Conservation (phyloP, 768 basidiomycete genomes). For the Hypholoma sublateritium region DNA sequence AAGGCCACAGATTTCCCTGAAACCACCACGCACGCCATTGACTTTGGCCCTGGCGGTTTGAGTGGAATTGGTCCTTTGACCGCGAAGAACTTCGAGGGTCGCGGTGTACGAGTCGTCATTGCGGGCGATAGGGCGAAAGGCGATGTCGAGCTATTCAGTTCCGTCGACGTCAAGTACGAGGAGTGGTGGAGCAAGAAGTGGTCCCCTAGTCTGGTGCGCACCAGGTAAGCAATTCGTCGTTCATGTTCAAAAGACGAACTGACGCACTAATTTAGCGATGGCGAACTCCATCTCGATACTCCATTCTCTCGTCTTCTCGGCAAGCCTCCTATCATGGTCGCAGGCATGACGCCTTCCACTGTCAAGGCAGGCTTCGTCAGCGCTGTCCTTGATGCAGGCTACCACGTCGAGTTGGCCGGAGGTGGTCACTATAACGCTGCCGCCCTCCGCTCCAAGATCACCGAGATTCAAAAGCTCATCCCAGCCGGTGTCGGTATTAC, state of each 20-base stretch:
- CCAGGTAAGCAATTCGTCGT: constrained; percentile 60
- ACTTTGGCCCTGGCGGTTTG: constrained; percentile 94
- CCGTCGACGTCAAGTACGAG: constrained; percentile 67
- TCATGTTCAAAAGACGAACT: not conserved
- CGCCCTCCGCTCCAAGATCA: constrained; percentile 86
- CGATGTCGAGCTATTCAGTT: constrained; percentile 81
- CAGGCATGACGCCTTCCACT: constrained; percentile 98
- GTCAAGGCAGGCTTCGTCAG: constrained; percentile 95
- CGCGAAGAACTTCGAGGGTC: constrained; percentile 87
- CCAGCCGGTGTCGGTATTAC: constrained; percentile 91
- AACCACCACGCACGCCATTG: constrained; percentile 89
- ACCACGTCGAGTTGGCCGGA: constrained; percentile 95
- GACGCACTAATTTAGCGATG: constrained; percentile 61
- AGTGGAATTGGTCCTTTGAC: constrained; percentile 93
- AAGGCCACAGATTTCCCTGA: constrained; percentile 89
- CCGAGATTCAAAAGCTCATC: constrained; percentile 86
- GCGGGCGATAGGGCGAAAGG: constrained; percentile 90
- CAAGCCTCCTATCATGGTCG: constrained; percentile 99
- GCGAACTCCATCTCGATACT: constrained; percentile 89
- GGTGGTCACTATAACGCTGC: constrained; percentile 95
- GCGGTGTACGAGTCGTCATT: constrained; percentile 88
- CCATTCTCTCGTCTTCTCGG: constrained; percentile 94
- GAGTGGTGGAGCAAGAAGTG: constrained; percentile 92
- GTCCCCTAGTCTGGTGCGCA: constrained; percentile 83
- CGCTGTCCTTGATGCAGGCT: constrained; percentile 90